Base-by-base conservation (phyloP, 202 grass and related monocot genomes). In the Schoenoplectus tabernaemontani region DNA sequence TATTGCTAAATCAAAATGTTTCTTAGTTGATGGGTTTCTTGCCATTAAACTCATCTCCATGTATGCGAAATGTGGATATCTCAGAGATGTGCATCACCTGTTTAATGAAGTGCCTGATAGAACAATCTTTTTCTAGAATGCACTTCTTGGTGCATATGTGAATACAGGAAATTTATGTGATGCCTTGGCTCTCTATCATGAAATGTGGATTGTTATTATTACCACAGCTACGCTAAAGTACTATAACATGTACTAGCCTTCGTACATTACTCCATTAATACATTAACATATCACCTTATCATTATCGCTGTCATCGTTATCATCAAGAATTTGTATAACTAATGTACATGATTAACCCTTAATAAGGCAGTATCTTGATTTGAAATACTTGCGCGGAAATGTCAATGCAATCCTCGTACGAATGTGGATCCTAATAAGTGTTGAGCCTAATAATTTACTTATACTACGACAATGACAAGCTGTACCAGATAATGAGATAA, bases 61-160 rank as follows among this genome's bases (percentile, higher is more conserved):
- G 91, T 97, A 93, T 72, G 91, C 89, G 22, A 89, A 90, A 76
- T 93, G 91, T 78, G 91, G 84, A 17, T 72, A 58, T 12, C 64
- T 92, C 15, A 37, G 6, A 4, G 82, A 88, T 47, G 91, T 87
- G 13, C 85, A 88, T 46, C 80, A 80, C 9, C 47, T 97, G 85
- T 93, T 93, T 42, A 86, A 93, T 33, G 87, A 84, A 84, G 87
- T 97, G 91, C 73, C 91, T 38, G 74, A 26, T 1, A 88, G 84
- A 64, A 91, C 89, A 4, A 84, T 93, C 13, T 97, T 97, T 83
- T 77, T 89, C 53, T 97, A 91, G 94, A 97, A 93, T 67, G 94
- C 87, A 15, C 94, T 97, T 71, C 70, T 93, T 12, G 93, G 93
- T 12, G 87, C 89, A 9, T 93, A 88, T 80, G 83, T 88, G 7